Evolutionary conservation across 352 stramenopile species (phyloP).

Genomic region (Phytophthora meadii): DNA sequence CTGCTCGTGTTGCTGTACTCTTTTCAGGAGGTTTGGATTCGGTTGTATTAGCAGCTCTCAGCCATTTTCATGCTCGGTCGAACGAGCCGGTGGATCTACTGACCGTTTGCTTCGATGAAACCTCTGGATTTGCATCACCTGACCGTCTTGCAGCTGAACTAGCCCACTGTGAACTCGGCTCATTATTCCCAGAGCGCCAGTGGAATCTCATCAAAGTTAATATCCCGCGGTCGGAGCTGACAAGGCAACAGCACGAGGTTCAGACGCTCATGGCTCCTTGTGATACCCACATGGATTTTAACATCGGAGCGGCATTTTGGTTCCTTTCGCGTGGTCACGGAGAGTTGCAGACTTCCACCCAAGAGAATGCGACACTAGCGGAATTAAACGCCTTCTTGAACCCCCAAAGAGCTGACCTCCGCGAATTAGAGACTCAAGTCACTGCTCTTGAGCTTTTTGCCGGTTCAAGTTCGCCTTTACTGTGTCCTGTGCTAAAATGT

Average conservation of each 20-base stretch:
- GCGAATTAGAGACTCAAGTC: slow-evolving; percentile 36
- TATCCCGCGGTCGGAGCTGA: slow-evolving; percentile 79
- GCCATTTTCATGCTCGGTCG: slow-evolving; percentile 69
- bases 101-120: slow-evolving; percentile 94
- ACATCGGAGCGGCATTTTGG: slow-evolving; percentile 96
- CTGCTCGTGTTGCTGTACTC: slow-evolving; percentile 84
- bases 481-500: slow-evolving; percentile 51
- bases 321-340: slow-evolving; percentile 89
- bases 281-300: slow-evolving; percentile 97
- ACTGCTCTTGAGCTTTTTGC: slow-evolving; percentile 42
- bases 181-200: slow-evolving; percentile 81
- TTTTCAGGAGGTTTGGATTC: slow-evolving; percentile 98
- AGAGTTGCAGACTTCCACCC: slow-evolving; percentile 17
- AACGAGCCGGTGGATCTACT: slow-evolving; percentile 91
- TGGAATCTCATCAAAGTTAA: slow-evolving; percentile 91
- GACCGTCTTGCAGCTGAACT: slow-evolving; percentile 92
- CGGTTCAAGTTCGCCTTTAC: background rate
- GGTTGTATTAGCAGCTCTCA: slow-evolving; percentile 93
- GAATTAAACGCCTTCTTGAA: slow-evolving; percentile 56
- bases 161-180: slow-evolving; percentile 82
- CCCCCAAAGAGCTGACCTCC: slow-evolving; percentile 22
- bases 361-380: slow-evolving; percentile 13
- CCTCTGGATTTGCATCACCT: slow-evolving; percentile 69
- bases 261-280: slow-evolving; percentile 85
- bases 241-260: slow-evolving; percentile 69